Percentiles rank a stretch among this genome's conserved stretches.
Evolutionary conservation across 1,284 basidiomycete species (phyloP).

Genomic region (Ustilago tritici): DNA sequence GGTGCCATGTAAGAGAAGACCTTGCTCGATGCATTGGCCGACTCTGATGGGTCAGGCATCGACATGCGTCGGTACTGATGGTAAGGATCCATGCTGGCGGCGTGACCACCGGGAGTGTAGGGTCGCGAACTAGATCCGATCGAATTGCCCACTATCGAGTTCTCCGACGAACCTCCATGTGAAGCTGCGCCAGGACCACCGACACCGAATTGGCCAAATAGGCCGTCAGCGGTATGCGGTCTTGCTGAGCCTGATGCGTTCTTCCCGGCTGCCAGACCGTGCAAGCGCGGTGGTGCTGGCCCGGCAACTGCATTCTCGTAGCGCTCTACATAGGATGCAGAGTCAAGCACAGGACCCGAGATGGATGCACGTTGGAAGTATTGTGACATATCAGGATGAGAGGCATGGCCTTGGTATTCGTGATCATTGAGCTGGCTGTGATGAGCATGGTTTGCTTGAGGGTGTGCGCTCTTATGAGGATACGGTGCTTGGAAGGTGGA

Average conservation of each 20-base stretch:
- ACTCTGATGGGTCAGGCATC: constrained; percentile 30
- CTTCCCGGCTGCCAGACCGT: constrained; percentile 57
- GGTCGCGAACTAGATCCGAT: constrained; percentile 27
- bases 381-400: constrained; percentile 23
- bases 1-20: constrained; percentile 59
- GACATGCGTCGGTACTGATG: constrained; percentile 43
- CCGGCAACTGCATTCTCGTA: constrained; percentile 22
- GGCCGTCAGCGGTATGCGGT: constrained; percentile 64
- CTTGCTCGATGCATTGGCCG: constrained; percentile 26
- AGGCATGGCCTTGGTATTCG: constrained; percentile 22
- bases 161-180: constrained; percentile 22
- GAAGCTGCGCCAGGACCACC: constrained; percentile 11
- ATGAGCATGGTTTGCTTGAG: constrained; percentile 17
- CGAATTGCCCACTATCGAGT: constrained; percentile 11
- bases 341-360: constrained; percentile 54
- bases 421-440: constrained; percentile 23
- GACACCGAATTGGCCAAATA: constrained; percentile 57
- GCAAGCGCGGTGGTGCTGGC: constrained; percentile 51
- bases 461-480: constrained; percentile 16
- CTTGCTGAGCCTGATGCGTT: constrained; percentile 55
- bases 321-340: constrained; percentile 24
- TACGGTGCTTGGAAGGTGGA: constrained; percentile 27
- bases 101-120: constrained; percentile 29
- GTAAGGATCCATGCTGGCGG: constrained; percentile 24
- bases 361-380: constrained; percentile 57